Evolutionary conservation across 2,329 filamentous ascomycete species (phyloP), one percentile per base, ranked within the genome.

Genomic region (Colletotrichum filicis): DNA sequence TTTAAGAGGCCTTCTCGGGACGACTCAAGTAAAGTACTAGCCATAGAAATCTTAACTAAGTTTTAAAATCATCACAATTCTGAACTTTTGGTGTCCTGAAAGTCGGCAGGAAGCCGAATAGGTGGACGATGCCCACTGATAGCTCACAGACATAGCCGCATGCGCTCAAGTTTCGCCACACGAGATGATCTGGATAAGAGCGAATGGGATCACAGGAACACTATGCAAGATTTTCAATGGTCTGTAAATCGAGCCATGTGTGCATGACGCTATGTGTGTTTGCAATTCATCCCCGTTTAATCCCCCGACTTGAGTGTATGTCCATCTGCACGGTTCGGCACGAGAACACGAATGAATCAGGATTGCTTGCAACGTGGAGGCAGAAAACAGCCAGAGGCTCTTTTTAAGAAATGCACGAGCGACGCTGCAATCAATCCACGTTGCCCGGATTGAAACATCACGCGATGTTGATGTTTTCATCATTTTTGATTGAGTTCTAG

Each of bases 261-360:
- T 52, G 22, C 60, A 22, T 61, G 11, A 57, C 60, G 46, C 60
- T 61, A 35, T 30, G 64, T 57, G 32, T 16, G 19, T 57, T 14
- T 16, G 22, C 5, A 4, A 6, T 57, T 66, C 66, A 30, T 73
- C 61, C 66, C 71, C 71, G 56, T 37, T 22, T 1, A 22, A 26
- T 55, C 42, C 19, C 24, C 22, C 8, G 7, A 37, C 9, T 8
- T 28, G 19, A 53, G 11, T 61, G 19, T 70, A 58, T 52, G 49
- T 58, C 55, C 71, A 60, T 14, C 59, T 73, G 71, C 71, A 73
- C 67, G 32, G 61, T 73, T 71, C 71, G 71, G 71, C 66, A 67
- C 71, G 71, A 62, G 61, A 57, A 19, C 67, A 71, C 30, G 22
- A 24, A 35, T 26, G 26, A 61, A 57, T 37, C 49, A n/a, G n/a